Conservation (phyloP, 768 basidiomycete genomes). For the Boletus edulis region DNA sequence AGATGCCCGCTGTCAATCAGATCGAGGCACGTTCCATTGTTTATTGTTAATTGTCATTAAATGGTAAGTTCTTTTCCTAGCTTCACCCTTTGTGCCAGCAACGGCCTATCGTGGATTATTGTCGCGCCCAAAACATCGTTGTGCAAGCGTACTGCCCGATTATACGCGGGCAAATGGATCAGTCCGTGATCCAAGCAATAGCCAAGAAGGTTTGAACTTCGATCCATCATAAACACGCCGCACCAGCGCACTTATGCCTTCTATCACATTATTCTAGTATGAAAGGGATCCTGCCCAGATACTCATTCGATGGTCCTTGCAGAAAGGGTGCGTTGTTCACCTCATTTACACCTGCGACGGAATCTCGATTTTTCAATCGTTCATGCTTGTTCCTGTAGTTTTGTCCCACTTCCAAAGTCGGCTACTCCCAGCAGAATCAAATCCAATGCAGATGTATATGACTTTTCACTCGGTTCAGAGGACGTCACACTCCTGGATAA, state of each 20-base stretch:
- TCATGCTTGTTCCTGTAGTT: conserved; percentile 40
- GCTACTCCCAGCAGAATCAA: conserved; percentile 65
- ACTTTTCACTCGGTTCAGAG: conserved; percentile 64
- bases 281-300: conserved; percentile 71
- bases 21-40: conserved; percentile 54
- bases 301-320: conserved; percentile 87
- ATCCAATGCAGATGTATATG: conserved; percentile 71
- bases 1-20: conserved; percentile 75
- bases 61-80: conserved; percentile 34
- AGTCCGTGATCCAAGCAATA: conserved; percentile 51
- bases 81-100: conserved; percentile 85
- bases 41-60: not conserved
- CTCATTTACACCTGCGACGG: not conserved
- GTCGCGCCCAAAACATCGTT: conserved; percentile 55
- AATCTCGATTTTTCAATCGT: not conserved
- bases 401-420: conserved; percentile 81
- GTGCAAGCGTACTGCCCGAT: conserved; percentile 80
- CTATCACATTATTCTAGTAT: conserved; percentile 37
- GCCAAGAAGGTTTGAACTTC: conserved; percentile 52
- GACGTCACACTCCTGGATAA: conserved; percentile 67
- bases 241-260: conserved; percentile 5
- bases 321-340: conserved; percentile 57
- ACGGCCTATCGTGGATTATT: conserved; percentile 73
- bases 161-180: conserved; percentile 52
- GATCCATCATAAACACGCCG: conserved; percentile 7